Conservation (phyloP, 177 flowering plant genomes). For the Vitis hybrid region DNA sequence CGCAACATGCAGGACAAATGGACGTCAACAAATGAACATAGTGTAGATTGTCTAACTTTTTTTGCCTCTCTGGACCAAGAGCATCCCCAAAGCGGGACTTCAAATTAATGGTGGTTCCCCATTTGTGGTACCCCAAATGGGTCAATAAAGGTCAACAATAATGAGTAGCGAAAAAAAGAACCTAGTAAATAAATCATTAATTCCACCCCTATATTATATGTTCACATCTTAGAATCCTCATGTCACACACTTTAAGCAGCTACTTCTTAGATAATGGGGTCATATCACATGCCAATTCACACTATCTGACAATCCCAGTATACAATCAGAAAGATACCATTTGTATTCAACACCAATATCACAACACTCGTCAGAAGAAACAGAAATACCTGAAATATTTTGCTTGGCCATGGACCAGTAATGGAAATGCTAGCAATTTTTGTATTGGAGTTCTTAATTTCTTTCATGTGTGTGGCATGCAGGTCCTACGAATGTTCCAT, state of each 20-base stretch:
- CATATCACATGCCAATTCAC: background rate
- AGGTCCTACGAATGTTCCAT: slow-evolving; percentile 35
- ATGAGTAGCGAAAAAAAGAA: background rate
- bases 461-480: slow-evolving; percentile 12
- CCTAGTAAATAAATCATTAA: background rate
- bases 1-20: background rate
- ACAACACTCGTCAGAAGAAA: background rate
- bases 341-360: background rate
- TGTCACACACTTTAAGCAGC: background rate
- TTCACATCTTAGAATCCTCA: background rate
- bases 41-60: too few species aligned
- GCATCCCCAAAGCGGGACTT: too few species aligned
- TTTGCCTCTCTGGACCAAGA: too few species aligned
- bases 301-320: background rate
- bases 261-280: background rate
- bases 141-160: background rate
- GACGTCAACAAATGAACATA: background rate
- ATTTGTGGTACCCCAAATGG: background rate
- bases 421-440: background rate
- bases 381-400: background rate
- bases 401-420: background rate
- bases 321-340: too few species aligned
- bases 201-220: background rate
- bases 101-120: background rate
- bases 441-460: background rate